Conservation (phyloP, 768 basidiomycete species). For the Lactarius sp. region DNA sequence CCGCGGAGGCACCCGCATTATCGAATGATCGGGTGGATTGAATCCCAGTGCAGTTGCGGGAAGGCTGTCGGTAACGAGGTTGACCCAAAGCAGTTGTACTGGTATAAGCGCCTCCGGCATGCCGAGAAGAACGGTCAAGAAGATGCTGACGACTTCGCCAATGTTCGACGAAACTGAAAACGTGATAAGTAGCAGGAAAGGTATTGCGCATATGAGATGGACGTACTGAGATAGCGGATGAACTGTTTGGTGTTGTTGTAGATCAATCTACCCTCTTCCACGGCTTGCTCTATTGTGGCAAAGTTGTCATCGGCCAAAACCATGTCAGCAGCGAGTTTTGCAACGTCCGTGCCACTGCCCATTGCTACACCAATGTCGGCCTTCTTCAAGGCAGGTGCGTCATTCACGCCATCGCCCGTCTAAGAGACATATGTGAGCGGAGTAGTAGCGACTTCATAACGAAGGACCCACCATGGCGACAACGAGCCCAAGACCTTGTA, state of each 20-base stretch:
- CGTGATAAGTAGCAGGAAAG: neutral
- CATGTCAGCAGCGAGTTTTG: slow-evolving; percentile 97
- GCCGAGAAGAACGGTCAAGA: slow-evolving; percentile 92
- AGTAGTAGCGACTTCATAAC: slow-evolving; percentile 13
- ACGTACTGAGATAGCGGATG: slow-evolving; percentile 93
- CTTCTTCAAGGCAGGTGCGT: slow-evolving; percentile 94
- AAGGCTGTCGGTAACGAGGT: slow-evolving; percentile 93
- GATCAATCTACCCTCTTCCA: slow-evolving; percentile 95
- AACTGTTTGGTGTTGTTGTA: slow-evolving; percentile 99
- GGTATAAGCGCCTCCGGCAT: slow-evolving; percentile 99
- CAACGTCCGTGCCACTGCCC: slow-evolving; percentile 98
- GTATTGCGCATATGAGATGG: slow-evolving; percentile 2
- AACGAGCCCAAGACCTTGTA: slow-evolving; percentile 87
- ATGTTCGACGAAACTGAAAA: slow-evolving; percentile 86
- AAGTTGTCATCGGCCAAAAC: slow-evolving; percentile 97
- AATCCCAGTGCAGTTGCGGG: slow-evolving; percentile 97
- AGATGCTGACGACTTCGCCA: slow-evolving; percentile 95
- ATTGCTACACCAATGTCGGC: slow-evolving; percentile 98
- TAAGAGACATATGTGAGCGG: slow-evolving; percentile 31
- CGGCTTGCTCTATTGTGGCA: slow-evolving; percentile 91
- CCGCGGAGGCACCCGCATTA: slow-evolving; percentile 93
- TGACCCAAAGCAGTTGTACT: slow-evolving; percentile 98
- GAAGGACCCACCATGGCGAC: slow-evolving; percentile 76
- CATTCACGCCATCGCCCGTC: slow-evolving; percentile 98
- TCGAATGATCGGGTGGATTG: slow-evolving; percentile 93